phyloP scores from a whole-genome alignment of 345 rosid genomes.

The Turritis glabra region DNA sequence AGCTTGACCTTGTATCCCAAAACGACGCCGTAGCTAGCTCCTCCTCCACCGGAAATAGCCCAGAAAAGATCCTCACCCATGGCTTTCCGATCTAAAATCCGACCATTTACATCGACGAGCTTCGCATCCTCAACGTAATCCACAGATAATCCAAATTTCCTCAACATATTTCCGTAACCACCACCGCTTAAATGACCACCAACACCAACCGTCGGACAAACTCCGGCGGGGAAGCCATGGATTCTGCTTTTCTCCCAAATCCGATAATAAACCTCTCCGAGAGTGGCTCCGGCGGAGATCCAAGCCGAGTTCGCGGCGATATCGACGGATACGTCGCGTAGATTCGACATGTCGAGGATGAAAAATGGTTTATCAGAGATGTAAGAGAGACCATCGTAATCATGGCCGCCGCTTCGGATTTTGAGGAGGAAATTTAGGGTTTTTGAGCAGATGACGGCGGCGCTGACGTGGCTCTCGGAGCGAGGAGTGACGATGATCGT shows the following conservation, averaged over 20 bases:
- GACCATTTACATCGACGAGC: slow-evolving; percentile 57
- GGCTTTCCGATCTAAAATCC: slow-evolving; percentile 44
- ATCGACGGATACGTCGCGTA: slow-evolving; percentile 41
- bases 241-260: slow-evolving; percentile 50
- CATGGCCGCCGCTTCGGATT: slow-evolving; percentile 68
- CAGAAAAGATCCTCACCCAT: slow-evolving; percentile 73
- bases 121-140: slow-evolving; percentile 57
- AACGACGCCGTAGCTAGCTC: slow-evolving; percentile 57
- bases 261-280: slow-evolving; percentile 53
- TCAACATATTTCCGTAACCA: slow-evolving; percentile 58
- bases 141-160: slow-evolving; percentile 56
- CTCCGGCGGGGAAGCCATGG: slow-evolving; percentile 58
- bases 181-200: slow-evolving; percentile 71
- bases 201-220: slow-evolving; percentile 69
- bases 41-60: slow-evolving; percentile 69
- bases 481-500: slow-evolving; percentile 54
- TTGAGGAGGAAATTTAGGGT: slow-evolving; percentile 45
- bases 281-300: slow-evolving; percentile 61
- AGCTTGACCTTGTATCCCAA: slow-evolving; percentile 55
- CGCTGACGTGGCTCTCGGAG: slow-evolving; percentile 51
- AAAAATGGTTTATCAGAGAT: slow-evolving; percentile 52
- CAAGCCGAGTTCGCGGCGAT: slow-evolving; percentile 42
- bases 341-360: slow-evolving; percentile 57
- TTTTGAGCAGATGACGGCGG: slow-evolving; percentile 58
- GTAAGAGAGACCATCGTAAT: slow-evolving; percentile 58